These are phyloP conservation scores for Cercospora zeina DNA, from an alignment of 2,329 filamentous ascomycete genomes.

Conservation along the genomic window DNA sequence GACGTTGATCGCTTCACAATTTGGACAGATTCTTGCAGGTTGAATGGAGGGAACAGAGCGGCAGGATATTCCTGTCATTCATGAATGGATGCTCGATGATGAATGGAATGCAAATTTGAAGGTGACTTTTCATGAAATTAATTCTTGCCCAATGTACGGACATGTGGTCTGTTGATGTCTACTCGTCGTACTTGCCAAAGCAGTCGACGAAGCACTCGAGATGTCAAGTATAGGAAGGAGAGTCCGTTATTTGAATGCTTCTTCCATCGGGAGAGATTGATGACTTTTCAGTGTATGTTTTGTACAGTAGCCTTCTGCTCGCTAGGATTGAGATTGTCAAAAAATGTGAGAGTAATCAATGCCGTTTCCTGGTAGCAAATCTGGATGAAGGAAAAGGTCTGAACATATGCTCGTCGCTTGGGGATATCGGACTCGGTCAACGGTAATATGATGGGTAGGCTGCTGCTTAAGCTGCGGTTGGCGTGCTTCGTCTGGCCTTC, in stretches of 20 bases:
- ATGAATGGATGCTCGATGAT: too few relatives aligned
- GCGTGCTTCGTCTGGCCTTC: background rate
- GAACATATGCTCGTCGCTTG: background rate
- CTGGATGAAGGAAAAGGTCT: background rate
- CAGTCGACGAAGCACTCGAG: too few relatives aligned
- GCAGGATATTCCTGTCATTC: too few relatives aligned
- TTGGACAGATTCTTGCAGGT: background rate
- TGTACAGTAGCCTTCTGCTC: background rate
- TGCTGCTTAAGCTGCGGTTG: background rate
- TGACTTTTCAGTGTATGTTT: background rate
- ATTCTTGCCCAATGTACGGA: too few relatives aligned
- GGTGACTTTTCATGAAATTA: too few relatives aligned
- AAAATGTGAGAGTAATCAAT: background rate
- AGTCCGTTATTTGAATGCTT: too few relatives aligned
- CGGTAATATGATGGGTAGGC: background rate
- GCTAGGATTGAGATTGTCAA: background rate
- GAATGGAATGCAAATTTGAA: too few relatives aligned
- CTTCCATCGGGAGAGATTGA: background rate
- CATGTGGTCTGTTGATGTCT: too few relatives aligned
- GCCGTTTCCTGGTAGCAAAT: background rate
- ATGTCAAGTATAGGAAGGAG: too few relatives aligned
- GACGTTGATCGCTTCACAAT: too few relatives aligned
- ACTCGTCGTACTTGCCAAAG: too few relatives aligned
- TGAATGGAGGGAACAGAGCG: background rate
- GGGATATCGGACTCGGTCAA: background rate